Conservation (phyloP, 1,139 yeast species). For the Candida glucosophila region DNA sequence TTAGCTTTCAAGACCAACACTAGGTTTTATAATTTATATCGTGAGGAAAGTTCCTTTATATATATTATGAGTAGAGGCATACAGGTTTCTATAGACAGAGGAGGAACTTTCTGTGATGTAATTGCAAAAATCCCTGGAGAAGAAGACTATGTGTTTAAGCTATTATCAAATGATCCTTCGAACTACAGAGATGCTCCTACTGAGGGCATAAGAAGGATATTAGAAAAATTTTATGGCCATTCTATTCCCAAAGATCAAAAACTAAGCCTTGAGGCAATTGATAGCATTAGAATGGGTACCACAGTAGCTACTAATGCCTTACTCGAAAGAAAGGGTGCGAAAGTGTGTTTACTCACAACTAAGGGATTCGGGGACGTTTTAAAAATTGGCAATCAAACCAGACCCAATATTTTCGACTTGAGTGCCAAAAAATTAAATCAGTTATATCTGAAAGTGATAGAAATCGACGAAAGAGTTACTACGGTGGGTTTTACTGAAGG, state of each 20-base stretch:
- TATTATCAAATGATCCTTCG: slow-evolving; percentile 78
- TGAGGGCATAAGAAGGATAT: slow-evolving; percentile 76
- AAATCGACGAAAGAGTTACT: slow-evolving; percentile 36
- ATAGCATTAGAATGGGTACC: slow-evolving; percentile 30
- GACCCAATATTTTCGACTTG: slow-evolving; percentile 31
- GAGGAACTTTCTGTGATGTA: slow-evolving; percentile 88
- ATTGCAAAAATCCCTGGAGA: slow-evolving; percentile 41
- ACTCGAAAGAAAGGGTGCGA: slow-evolving; percentile 44
- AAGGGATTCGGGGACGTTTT: slow-evolving; percentile 43
- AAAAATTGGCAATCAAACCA: slow-evolving; percentile 32
- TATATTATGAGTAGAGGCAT: no score
- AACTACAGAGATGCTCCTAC: slow-evolving; percentile 86
- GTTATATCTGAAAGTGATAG: slow-evolving; percentile 26
- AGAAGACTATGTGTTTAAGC: slow-evolving; percentile 41
- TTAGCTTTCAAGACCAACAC: no score
- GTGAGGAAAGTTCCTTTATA: no score
- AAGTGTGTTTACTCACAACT: slow-evolving; percentile 41
- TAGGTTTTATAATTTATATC: no score
- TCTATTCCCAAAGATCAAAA: slow-evolving; percentile 37
- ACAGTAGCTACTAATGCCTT: slow-evolving; percentile 35
- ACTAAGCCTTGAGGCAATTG: slow-evolving; percentile 20
- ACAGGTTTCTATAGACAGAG: slow-evolving; percentile 42
- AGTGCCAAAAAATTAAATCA: slow-evolving; percentile 29
- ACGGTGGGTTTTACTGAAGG: slow-evolving; percentile 32
- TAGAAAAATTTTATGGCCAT: slow-evolving; percentile 48